Conservation (phyloP, 2,329 filamentous ascomycete species). For the Aspergillus sp. region DNA sequence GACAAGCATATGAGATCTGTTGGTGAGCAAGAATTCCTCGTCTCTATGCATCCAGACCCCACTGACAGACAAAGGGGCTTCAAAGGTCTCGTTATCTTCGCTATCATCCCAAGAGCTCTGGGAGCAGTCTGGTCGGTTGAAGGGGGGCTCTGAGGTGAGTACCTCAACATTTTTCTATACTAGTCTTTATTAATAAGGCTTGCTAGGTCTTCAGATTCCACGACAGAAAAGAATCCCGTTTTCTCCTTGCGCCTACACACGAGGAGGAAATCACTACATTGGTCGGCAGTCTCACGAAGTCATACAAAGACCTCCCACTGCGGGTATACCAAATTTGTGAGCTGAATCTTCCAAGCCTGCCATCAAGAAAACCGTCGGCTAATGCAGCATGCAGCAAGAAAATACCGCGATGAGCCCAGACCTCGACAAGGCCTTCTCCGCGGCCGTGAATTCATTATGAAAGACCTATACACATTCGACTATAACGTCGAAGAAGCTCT, state of each 20-base stretch:
- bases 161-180: background rate
- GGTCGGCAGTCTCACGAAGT: conserved; percentile 64
- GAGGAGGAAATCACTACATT: conserved; percentile 92
- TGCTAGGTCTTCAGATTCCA: conserved; percentile 67
- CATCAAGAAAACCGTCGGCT: background rate
- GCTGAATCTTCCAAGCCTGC: conserved; percentile 15
- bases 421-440: conserved; percentile 83
- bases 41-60: too few relatives aligned
- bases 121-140: conserved; percentile 74
- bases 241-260: conserved; percentile 83
- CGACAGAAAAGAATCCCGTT: conserved; percentile 68
- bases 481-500: conserved; percentile 59
- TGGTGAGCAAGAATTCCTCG: conserved; percentile 39
- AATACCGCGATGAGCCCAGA: conserved; percentile 88
- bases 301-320: conserved; percentile 79
- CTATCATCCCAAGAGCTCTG: conserved; percentile 81
- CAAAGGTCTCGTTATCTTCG: conserved; percentile 73
- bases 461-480: conserved; percentile 96
- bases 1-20: conserved; percentile 80
- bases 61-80: conserved; percentile 53
- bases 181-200: background rate
- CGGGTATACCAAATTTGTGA: conserved; percentile 83
- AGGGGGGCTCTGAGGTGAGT: conserved; percentile 64
- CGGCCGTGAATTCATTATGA: conserved; percentile 92
- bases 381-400: conserved; percentile 54